A percentile compares a stretch with the other conserved stretches of the same genome.
phyloP scores from a whole-genome alignment of 371 early-diverging fungal species.

The Nematocida minor region DNA sequence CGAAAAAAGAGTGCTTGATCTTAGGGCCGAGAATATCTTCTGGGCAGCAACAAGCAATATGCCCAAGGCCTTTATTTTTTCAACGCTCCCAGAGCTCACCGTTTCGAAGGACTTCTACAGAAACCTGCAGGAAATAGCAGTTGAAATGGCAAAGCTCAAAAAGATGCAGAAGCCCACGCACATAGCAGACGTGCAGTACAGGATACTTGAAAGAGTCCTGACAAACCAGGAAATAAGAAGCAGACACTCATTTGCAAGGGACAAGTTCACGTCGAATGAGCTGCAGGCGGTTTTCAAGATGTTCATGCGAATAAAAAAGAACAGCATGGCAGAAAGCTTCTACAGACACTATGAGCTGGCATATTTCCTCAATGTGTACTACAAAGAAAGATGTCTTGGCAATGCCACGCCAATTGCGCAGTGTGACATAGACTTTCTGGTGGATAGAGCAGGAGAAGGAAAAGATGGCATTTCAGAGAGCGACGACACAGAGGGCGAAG shows the following conservation, averaged over 20 bases:
- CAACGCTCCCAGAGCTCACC: background rate
- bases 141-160: background rate
- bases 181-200: background rate
- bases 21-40: conserved; percentile 6
- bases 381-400: background rate
- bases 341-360: conserved; percentile 32
- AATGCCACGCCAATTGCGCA: background rate
- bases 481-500: background rate
- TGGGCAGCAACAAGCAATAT: conserved; percentile 22
- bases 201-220: conserved; percentile 3
- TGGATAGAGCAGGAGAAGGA: background rate
- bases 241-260: background rate
- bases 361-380: conserved; percentile 41
- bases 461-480: background rate
- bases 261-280: background rate
- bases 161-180: background rate
- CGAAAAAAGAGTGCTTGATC: conserved; percentile 5
- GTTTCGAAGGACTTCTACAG: conserved; percentile 6
- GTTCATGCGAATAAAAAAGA: conserved; percentile 5
- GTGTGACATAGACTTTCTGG: conserved; percentile 35
- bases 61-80: conserved; percentile 26
- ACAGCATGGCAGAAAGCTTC: conserved; percentile 2
- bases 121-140: conserved; percentile 13
- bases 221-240: background rate
- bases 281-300: conserved; percentile 28